These are phyloP conservation scores for Torulaspora quercuum DNA, from an alignment of 805 yeast species.

Conservation along the genomic window DNA sequence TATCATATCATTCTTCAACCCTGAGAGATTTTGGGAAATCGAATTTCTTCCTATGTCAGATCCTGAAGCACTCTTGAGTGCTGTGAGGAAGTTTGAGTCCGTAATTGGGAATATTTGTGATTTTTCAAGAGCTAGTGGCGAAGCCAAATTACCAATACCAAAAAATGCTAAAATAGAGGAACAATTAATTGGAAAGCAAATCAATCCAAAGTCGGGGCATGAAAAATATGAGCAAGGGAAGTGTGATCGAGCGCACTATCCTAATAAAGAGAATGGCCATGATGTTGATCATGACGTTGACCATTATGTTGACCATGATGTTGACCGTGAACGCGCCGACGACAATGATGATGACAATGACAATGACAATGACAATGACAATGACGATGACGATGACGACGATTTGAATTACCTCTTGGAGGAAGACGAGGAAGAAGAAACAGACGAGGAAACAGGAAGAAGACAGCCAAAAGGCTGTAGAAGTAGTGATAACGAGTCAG, in stretches of 20 bases:
- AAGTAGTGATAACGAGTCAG: no score
- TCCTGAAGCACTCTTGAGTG: slow-evolving; percentile 10
- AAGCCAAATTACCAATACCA: neutral
- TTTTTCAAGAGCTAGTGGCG: slow-evolving; percentile 10
- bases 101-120: slow-evolving; percentile 30
- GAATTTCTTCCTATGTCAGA: slow-evolving; percentile 28
- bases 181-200: no score
- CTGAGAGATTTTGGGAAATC: slow-evolving; percentile 71
- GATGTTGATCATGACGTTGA: no score
- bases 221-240: no score
- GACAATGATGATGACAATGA: no score
- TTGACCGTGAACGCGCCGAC: no score
- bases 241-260: no score
- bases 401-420: slow-evolving; percentile 28
- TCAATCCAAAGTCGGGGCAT: no score
- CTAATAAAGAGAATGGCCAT: no score
- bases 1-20: slow-evolving; percentile 64
- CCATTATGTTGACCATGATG: no score
- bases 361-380: slow-evolving; percentile 1
- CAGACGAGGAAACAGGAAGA: slow-evolving; percentile 5
- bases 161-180: neutral
- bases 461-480: neutral
- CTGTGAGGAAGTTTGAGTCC: slow-evolving; percentile 30
- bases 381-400: slow-evolving; percentile 15
- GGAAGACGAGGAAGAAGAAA: slow-evolving; percentile 16